phyloP scores from a whole-genome alignment of 1,284 basidiomycete genomes.

The Cutaneotrichosporon sp. region DNA sequence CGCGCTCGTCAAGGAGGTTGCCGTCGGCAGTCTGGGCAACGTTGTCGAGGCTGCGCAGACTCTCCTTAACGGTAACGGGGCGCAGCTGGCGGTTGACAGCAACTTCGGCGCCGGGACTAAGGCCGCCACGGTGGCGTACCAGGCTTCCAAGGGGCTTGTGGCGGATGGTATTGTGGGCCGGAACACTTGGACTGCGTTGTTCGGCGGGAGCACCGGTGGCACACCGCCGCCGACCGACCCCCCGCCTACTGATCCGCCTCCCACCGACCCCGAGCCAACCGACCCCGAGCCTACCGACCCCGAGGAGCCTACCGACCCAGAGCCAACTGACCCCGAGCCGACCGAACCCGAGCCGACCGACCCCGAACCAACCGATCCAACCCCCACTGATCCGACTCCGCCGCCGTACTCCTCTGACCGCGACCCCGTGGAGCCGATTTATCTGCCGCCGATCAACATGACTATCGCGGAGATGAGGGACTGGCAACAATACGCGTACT shows the following conservation, averaged over 20 bases:
- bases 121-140: constrained; percentile 2
- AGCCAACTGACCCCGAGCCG: no score
- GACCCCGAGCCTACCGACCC: neutral
- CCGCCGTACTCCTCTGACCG: no score
- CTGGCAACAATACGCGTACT: no score
- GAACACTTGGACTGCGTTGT: constrained; percentile 12
- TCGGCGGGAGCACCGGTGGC: constrained; percentile 6
- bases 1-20: constrained; percentile 2
- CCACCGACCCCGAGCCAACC: no score
- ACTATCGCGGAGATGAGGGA: no score
- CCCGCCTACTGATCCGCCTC: no score
- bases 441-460: no score
- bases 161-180: constrained; percentile 11
- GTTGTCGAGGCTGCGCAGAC: constrained; percentile 10
- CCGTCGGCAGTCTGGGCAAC: neutral
- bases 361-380: no score
- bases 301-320: no score
- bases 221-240: neutral
- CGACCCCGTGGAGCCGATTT: no score
- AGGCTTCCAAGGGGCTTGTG: neutral
- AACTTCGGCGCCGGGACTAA: constrained; percentile 9
- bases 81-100: constrained; percentile 10
- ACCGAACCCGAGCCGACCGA: no score
- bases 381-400: no score
- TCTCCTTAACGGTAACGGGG: neutral